Evolutionary conservation across 176 grass and related monocot species (phyloP).

Genomic region (Musa acuminata): DNA sequence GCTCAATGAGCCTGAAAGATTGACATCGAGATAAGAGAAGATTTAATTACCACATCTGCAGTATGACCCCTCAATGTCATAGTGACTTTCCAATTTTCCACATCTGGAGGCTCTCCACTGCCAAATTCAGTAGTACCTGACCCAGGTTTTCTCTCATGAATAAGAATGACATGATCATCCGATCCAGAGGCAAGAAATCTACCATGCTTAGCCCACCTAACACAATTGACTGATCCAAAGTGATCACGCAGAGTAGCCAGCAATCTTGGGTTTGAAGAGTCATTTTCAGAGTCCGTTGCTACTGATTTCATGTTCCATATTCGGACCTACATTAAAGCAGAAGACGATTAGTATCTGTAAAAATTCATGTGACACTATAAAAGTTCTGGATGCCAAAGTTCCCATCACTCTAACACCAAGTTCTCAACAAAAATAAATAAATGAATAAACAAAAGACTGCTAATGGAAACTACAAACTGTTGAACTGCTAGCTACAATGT

Average conservation of each 20-base stretch:
- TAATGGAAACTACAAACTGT: not conserved
- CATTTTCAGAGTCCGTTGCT: constrained; percentile 27
- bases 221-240: constrained; percentile 96
- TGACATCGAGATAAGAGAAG: not conserved
- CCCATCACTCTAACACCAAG: too few species aligned
- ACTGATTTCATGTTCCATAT: constrained; percentile 99
- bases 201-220: constrained; percentile 91
- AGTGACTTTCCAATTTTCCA: constrained; percentile 96
- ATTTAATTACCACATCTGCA: constrained; percentile 84
- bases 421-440: not conserved
- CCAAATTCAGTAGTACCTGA: constrained; percentile 91
- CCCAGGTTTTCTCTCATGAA: constrained; percentile 92
- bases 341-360: not conserved
- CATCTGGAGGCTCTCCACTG: constrained; percentile 82
- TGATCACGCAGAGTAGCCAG: constrained; percentile 82
- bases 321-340: constrained; percentile 45
- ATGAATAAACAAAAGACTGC: not conserved
- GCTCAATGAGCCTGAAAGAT: not conserved
- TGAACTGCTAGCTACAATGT: not conserved
- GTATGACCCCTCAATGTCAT: constrained; percentile 96
- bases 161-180: constrained; percentile 91
- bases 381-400: too few species aligned
- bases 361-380: not conserved
- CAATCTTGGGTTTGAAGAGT: constrained; percentile 51
- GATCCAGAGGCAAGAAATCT: constrained; percentile 89